Evolutionary conservation across 2,329 filamentous ascomycete species (phyloP).

Genomic region (Emmonsiellopsis sp.): DNA sequence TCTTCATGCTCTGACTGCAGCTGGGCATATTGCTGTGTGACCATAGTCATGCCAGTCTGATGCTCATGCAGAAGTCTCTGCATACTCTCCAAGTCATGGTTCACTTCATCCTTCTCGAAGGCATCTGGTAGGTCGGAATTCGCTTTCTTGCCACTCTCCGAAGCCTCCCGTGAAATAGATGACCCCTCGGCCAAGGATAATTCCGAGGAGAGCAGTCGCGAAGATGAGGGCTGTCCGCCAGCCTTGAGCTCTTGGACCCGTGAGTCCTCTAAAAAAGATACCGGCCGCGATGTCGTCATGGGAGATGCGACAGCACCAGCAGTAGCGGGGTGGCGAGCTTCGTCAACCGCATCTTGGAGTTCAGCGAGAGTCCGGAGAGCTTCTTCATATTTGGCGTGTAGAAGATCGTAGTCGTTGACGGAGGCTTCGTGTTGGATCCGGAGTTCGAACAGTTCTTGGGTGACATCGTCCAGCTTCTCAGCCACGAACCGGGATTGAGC

Average conservation of each 20-base stretch:
- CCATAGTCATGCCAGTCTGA: constrained; percentile 61
- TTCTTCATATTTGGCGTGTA: constrained; percentile 85
- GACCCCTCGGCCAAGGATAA: constrained; percentile 79
- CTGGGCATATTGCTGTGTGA: constrained; percentile 71
- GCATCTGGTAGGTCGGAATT: constrained; percentile 17
- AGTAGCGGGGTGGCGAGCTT: constrained; percentile 50
- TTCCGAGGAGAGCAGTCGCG: constrained; percentile 88
- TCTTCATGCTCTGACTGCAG: constrained; percentile 74
- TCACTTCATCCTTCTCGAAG: constrained; percentile 34
- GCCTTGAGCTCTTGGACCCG: constrained; percentile 63
- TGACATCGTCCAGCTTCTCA: constrained; percentile 85
- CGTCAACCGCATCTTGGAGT: constrained; percentile 67
- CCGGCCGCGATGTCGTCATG: constrained; percentile 43
- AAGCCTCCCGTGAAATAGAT: constrained; percentile 54
- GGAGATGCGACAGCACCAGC: constrained; percentile 30
- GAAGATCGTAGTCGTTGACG: constrained; percentile 66
- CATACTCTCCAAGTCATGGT: constrained; percentile 61
- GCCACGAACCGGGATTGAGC: constrained; percentile 78
- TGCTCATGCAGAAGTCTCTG: constrained; percentile 64
- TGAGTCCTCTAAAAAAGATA: constrained; percentile 76
- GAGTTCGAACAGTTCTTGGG: constrained; percentile 82
- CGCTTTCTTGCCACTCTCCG: constrained; percentile 43
- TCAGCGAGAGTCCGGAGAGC: constrained; percentile 72
- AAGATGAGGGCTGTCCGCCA: constrained; percentile 60
- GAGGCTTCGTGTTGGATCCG: constrained; percentile 84